Percentiles rank a stretch among this genome's conserved stretches.
Conservation (phyloP, 2,329 filamentous ascomycete genomes). For the Penicillium sp. region DNA sequence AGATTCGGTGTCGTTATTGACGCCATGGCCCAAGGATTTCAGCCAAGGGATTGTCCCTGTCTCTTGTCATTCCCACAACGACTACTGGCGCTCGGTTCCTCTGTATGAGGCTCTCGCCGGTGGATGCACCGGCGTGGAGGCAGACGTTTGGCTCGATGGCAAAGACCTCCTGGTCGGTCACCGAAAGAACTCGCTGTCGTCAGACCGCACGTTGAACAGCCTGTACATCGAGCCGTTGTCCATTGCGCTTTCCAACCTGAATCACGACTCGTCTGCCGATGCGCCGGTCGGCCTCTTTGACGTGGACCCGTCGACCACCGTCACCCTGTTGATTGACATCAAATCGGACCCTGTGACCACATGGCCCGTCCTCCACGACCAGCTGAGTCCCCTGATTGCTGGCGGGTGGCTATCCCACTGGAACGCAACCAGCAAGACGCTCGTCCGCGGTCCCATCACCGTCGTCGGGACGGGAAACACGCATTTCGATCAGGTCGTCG, state of each 20-base stretch:
- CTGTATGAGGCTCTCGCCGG: constrained; percentile 35
- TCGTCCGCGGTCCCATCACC: constrained; percentile 6
- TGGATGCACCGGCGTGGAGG: constrained; percentile 43
- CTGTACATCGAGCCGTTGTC: constrained; percentile 1
- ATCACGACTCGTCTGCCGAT: neutral
- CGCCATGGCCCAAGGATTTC: neutral
- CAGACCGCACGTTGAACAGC: neutral
- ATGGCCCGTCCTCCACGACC: neutral
- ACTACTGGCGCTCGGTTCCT: constrained; percentile 39
- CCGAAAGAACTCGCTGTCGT: neutral
- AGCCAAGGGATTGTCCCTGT: constrained; percentile 3
- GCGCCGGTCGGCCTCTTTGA: no score
- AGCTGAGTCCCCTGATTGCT: constrained; percentile 2
- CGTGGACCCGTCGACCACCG: no score
- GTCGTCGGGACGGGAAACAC: constrained; percentile 5
- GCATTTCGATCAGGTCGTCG: constrained; percentile 3
- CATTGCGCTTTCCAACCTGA: neutral
- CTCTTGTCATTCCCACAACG: constrained; percentile 38
- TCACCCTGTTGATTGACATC: no score
- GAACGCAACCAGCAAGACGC: neutral
- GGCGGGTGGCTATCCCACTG: constrained; percentile 3
- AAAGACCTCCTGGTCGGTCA: constrained; percentile 2
- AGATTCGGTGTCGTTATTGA: neutral
- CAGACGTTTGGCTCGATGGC: constrained; percentile 38
- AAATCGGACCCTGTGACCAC: no score